Base-by-base conservation (phyloP, 345 rosid genomes). In the Aegle marmelos region DNA sequence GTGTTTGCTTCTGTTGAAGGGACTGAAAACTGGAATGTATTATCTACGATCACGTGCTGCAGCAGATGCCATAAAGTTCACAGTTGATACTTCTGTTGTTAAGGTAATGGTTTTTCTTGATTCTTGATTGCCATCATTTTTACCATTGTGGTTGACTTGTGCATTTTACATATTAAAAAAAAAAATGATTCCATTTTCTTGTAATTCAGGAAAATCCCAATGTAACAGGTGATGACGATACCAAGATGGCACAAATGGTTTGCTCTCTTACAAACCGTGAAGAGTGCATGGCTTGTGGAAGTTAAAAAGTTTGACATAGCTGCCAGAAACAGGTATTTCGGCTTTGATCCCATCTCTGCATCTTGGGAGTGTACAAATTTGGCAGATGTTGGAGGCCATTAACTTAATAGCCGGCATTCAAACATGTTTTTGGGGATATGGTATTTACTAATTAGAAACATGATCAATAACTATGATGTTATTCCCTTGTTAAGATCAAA, bases 1-100 rank as follows among this genome's bases (percentile, higher is more conserved):
- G 33, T 56, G 64, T 50, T 33, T 56, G 64, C n/a, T 30, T 17
- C 54, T 70, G 58, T 27, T 0, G 67, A 64, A 95, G 99, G 98
- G 98, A 68, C 75, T 95, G 80, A 95, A 95, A 85, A 95, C 97
- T 0, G 96, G 98, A 60, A 95, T 95, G 99, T 95, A 95, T 68
- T 93, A 93, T 84, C 82, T 95, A 62, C 84, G 98, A 53, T 87
- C 97, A n/a, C 98, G 96, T 10, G 99, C 96, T 56, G 99, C 99
- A 36, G 97, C 98, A 6, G 99, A 95, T 87, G 99, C 99, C 24
- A 95, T 95, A 72, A 90, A 93, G 86, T 93, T 95, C 87, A 95
- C 98, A 13, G 99, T 95, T 7, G 99, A 95, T 62, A 91, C 97
- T 74, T 80, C 96, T 19, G 65, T 79, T 81, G 83, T 90, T 10